Base-by-base conservation (phyloP, 768 basidiomycete genomes). In the Boletus reticuloceps region DNA sequence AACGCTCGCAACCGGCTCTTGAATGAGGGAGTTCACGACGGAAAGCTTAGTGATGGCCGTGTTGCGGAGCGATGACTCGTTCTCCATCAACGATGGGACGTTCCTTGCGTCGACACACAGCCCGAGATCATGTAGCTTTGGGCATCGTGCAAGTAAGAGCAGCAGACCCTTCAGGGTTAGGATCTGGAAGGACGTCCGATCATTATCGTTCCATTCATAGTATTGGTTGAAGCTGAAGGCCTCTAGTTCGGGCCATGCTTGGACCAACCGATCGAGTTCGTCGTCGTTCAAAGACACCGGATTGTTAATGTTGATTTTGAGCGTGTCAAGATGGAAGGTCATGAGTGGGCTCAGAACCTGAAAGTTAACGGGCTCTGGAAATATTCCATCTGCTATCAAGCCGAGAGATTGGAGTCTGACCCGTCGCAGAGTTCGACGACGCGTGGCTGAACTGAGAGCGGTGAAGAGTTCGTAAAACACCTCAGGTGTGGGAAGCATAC, bases 141-240 rank as follows among this genome's bases (percentile, higher is more conserved):
- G 34, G 25, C 47, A 48, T 19, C 47, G 37, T 38, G 47, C 36
- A 31, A 48, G 50, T 17, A 58, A 22, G 11, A 19, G 29, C 32
- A 57, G 17, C n/a, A 58, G 41, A 11, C 55, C 40, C 22, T 14
- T 49, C 17, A 58, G 50, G 8, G 49, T 58, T 43, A 48, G 56
- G 4, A 41, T 16, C 14, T 19, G 47, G 20, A 38, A 9, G 13
- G 38, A 27, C 4, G 45, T 5, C 8, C 1, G 8, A 29, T 29
- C 29, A 29, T 29, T 1, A 29, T 32, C 16, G 12, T 19, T 10
- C 51, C 39, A 59, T 4, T 36, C 44, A 16, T 7, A 41, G 39
- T 1, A 1, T 27, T n/a, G 39, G 13, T 58, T 54, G 12, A 53
- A 29, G 25, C 29, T 22, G 39, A 59, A 40, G 11, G n/a, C 19